Percentiles rank a stretch among this genome's conserved stretches.
These are phyloP conservation scores for Lathyrus sativus DNA, from an alignment of 306 rosid genomes.

Conservation along the genomic window DNA sequence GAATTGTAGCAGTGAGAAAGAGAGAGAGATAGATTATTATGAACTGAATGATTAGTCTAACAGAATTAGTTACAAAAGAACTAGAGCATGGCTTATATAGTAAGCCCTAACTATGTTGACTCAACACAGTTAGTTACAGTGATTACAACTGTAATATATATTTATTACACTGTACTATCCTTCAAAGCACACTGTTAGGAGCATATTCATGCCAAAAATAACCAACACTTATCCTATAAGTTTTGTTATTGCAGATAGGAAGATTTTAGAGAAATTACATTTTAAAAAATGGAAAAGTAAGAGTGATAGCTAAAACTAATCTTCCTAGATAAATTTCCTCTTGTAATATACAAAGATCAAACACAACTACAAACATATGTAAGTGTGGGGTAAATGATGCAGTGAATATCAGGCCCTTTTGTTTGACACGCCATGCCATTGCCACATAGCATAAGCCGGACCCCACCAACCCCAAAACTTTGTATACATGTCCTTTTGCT, in stretches of 20 bases:
- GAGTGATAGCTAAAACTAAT: constrained; percentile 33
- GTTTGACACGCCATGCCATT: constrained; percentile 92
- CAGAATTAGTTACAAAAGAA: no score
- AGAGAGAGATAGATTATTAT: no score
- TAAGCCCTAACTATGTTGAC: no score
- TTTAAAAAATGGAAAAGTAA: background rate
- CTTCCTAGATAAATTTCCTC: no score
- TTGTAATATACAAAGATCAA: constrained; percentile 60
- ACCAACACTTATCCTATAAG: constrained; percentile 68
- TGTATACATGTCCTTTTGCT: no score
- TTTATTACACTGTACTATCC: no score
- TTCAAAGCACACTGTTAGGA: constrained; percentile 41
- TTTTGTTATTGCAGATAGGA: constrained; percentile 47
- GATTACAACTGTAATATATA: no score
- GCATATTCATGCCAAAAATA: constrained; percentile 72
- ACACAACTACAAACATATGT: constrained; percentile 67
- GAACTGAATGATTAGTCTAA: no score
- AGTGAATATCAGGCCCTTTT: constrained; percentile 81
- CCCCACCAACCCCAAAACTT: constrained; percentile 76
- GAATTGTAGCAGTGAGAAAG: no score
- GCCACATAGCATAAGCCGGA: constrained; percentile 91
- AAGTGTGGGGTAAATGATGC: constrained; percentile 75
- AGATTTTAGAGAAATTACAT: constrained; percentile 30
- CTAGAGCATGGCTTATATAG: no score
- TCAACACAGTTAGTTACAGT: no score